Evolutionary conservation across 768 basidiomycete species (phyloP), one percentile per base, ranked within the genome.

Genomic region (Suillus hirtellus): DNA sequence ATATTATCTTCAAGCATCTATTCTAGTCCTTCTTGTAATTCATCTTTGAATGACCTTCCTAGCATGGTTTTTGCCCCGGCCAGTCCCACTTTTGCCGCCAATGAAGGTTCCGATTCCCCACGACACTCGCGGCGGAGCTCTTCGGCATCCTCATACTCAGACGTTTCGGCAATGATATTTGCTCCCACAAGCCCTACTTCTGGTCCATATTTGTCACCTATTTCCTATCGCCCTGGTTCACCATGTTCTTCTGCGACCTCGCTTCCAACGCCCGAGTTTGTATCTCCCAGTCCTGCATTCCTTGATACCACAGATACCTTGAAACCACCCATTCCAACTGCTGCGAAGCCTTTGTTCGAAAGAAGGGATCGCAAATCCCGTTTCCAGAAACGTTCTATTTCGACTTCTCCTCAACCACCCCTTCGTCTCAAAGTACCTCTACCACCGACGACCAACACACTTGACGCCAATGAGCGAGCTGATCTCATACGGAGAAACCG

Each of bases 401-500:
- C 72, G 2, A 59, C 70, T 42, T 76, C 75, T n/a, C 75, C 76
- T 4, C 66, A 61, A 17, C 65, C 68, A 24, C 34, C 59, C 27
- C 66, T 63, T 37, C 17, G 52, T 2, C 56, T 61, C 24, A 65
- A 66, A n/a, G 67, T 52, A 47, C 59, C 72, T 24, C 75, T 84
- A 24, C 88, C 89, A 0, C 84, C 86, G 1, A 89, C 89, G 3
- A 87, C 86, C 5, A 93, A 93, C 74, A 75, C 81, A 66, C 86
- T 92, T 54, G 79, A 80, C 65, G 77, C 86, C 19, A 79, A 81
- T 12, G 86, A 89, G 66, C 90, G 92, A 37, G 84, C 88, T 0
- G 90, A 90, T 58, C 85, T 89, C 62, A 79, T 94, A 38, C 81
- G 85, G 60, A 89, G 88, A 68, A 84, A 87, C 59, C 86, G 89